Evolutionary conservation across 2,329 filamentous ascomycete genomes (phyloP).

Genomic region (Aschersonia sp.): DNA sequence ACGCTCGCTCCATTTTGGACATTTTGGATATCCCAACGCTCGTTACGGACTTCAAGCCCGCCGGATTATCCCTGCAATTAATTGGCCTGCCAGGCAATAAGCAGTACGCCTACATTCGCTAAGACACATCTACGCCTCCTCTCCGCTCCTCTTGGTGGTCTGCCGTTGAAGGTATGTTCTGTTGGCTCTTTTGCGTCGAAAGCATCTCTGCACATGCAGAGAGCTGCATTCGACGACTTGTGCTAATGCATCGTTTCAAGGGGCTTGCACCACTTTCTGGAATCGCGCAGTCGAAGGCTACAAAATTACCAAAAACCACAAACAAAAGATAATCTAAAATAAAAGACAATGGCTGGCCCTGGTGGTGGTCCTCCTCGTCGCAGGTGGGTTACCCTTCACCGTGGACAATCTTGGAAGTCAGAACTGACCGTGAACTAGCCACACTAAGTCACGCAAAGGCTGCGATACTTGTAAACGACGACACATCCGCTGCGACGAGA

Average conservation of each 20-base stretch:
- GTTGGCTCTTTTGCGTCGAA: no score
- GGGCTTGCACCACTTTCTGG: no score
- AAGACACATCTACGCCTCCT: no score
- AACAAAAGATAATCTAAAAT: background rate
- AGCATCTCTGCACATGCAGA: no score
- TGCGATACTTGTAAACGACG: constrained; percentile 96
- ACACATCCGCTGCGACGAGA: constrained; percentile 96
- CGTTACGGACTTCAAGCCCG: background rate
- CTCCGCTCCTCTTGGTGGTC: no score
- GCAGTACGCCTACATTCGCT: background rate
- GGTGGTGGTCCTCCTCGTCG: constrained; percentile 81
- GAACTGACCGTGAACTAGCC: constrained; percentile 35
- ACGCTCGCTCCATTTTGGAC: constrained; percentile 19
- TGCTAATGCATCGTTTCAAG: no score
- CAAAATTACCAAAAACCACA: no score
- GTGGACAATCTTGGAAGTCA: background rate
- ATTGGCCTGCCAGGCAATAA: background rate
- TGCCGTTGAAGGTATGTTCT: no score
- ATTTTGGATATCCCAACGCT: background rate
- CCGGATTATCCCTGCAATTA: background rate
- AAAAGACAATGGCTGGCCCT: constrained; percentile 65
- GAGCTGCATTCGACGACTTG: no score
- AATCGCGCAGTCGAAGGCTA: no score
- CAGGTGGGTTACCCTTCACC: constrained; percentile 30
- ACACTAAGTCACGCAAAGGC: constrained; percentile 97